A percentile compares a stretch with the other conserved stretches of the same genome.
phyloP scores from a whole-genome alignment of 768 basidiomycete genomes.

The Termitomyces eurrhizus region DNA sequence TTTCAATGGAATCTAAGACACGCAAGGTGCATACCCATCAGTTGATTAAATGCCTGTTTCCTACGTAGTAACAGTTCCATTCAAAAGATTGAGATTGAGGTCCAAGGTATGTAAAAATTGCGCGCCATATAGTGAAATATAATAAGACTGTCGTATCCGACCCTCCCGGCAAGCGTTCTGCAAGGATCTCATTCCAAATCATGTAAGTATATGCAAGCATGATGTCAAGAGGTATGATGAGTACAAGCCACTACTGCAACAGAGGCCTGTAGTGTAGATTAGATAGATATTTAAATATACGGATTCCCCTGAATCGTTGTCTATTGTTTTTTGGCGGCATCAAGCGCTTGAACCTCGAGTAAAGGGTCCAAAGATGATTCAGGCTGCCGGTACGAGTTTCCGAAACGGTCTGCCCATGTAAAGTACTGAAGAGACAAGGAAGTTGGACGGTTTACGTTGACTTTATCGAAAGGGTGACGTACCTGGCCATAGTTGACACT shows the following conservation, averaged over 20 bases:
- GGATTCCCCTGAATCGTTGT: not conserved
- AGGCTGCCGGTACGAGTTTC: conserved; percentile 88
- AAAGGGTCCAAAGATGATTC: conserved; percentile 81
- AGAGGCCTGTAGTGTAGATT: conserved; percentile 8
- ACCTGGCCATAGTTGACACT: conserved; percentile 95
- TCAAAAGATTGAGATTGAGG: no score
- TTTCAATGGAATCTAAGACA: no score
- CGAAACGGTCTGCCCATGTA: conserved; percentile 86
- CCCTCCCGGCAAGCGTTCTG: not conserved
- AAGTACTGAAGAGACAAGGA: conserved; percentile 66
- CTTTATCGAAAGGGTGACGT: conserved; percentile 16
- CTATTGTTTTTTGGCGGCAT: conserved; percentile 21
- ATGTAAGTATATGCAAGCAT: not conserved
- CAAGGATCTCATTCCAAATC: not conserved
- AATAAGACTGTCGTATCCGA: not conserved
- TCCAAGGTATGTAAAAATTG: no score
- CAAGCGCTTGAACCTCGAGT: conserved; percentile 50
- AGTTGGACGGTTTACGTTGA: not conserved
- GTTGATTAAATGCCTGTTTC: no score
- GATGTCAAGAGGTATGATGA: conserved; percentile 4
- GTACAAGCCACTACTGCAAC: conserved; percentile 7
- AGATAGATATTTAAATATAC: conserved; percentile 9
- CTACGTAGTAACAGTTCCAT: no score
- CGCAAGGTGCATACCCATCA: no score
- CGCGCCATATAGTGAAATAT: no score